Percentiles rank a stretch among this genome's conserved stretches.
Conservation (phyloP, 139 green algal genomes). For the Ostreobium quekettii region DNA sequence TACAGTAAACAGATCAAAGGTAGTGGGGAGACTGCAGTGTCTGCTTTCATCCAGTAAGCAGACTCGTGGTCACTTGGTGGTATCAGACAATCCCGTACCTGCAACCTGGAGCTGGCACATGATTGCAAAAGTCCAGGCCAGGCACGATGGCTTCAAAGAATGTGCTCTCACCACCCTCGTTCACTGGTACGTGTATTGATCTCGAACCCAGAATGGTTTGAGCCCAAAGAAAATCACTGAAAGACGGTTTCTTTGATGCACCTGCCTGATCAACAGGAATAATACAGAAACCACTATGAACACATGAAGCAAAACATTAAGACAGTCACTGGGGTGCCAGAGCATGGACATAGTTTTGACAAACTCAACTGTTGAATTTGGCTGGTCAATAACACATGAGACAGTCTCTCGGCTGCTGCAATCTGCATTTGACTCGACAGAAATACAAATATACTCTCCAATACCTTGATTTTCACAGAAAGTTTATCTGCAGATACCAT, state of each 20-base stretch:
- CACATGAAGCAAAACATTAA: neutral
- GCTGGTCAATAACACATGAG: neutral
- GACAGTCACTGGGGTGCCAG: neutral
- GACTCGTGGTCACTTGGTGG: no score
- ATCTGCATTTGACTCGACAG: no score
- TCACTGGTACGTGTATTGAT: neutral
- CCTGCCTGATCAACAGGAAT: conserved; percentile 19
- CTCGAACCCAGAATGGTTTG: conserved; percentile 36
- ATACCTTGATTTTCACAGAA: no score
- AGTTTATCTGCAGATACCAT: no score
- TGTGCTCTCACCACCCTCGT: neutral
- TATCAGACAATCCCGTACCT: conserved; percentile 45
- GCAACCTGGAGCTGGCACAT: conserved; percentile 33
- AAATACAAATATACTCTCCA: no score
- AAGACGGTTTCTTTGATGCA: conserved; percentile 26
- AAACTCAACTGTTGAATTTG: neutral
- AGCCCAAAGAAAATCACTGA: conserved; percentile 67
- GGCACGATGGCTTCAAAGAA: conserved; percentile 47
- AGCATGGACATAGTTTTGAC: neutral
- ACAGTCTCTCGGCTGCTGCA: neutral
- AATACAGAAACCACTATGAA: conserved; percentile 10
- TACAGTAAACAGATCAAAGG: neutral
- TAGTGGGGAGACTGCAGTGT: neutral
- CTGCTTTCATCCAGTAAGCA: neutral
- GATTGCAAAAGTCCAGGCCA: conserved; percentile 83